Conservation (phyloP, 257 asterid species). For the Voacanga thouarsii region DNA sequence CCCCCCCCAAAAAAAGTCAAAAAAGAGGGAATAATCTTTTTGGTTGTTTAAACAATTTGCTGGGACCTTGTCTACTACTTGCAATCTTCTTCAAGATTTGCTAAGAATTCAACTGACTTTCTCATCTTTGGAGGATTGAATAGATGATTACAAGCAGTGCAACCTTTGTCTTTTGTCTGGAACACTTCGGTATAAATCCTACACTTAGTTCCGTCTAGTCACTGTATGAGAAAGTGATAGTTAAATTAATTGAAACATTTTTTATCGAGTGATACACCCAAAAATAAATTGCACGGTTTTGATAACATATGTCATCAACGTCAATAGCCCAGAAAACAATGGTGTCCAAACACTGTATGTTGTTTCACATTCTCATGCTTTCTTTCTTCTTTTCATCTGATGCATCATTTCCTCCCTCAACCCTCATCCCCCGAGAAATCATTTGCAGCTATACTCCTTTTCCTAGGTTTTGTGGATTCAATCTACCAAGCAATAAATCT, state of each 20-base stretch:
- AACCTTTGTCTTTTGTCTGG: not conserved
- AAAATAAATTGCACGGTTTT: not conserved
- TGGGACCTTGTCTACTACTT: too few relatives aligned
- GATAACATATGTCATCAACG: not conserved
- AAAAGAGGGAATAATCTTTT: too few relatives aligned
- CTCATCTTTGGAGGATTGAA: not conserved
- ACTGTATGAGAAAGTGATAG: too few relatives aligned
- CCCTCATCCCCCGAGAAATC: conserved; percentile 7
- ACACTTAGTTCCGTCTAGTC: not conserved
- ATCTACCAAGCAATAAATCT: conserved; percentile 41
- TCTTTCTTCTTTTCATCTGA: conserved; percentile 1
- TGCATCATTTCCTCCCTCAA: not conserved
- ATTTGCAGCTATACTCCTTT: conserved; percentile 56
- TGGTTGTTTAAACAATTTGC: too few relatives aligned
- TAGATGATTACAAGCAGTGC: not conserved
- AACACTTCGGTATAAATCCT: not conserved
- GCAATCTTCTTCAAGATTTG: too few relatives aligned
- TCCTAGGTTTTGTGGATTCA: conserved; percentile 47
- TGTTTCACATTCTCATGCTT: not conserved
- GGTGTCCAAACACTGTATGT: conserved; percentile 1
- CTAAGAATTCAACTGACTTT: not conserved
- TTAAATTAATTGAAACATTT: too few relatives aligned
- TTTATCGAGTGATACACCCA: too few relatives aligned
- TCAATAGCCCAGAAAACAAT: conserved; percentile 11
- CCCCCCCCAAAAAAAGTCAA: too few relatives aligned